Evolutionary conservation across 257 asterid species (phyloP).

Genomic region (Solanum pennellii): DNA sequence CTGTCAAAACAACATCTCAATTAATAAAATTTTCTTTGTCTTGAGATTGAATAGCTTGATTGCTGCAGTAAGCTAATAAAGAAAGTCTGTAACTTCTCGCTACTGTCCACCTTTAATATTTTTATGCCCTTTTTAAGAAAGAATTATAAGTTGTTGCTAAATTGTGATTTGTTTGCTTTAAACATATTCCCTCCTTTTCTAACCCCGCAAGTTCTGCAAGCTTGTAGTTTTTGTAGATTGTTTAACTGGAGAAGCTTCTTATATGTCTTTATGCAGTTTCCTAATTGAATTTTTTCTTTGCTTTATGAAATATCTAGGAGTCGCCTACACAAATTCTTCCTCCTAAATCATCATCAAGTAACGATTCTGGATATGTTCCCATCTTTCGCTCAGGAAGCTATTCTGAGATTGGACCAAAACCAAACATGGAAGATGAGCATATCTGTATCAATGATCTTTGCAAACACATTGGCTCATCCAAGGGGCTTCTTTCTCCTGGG

Average conservation of each 20-base stretch:
- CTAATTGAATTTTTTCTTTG: not conserved
- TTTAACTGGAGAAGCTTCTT: not conserved
- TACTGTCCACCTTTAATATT: not conserved
- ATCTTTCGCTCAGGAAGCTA: constrained; percentile 49
- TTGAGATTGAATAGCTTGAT: not conserved
- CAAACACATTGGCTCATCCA: constrained; percentile 29
- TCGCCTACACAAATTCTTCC: constrained; percentile 20
- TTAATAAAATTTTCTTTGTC: not conserved
- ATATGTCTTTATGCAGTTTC: not conserved
- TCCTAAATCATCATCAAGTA: constrained; percentile 24
- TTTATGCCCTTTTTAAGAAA: not conserved
- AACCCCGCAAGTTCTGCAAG: not conserved
- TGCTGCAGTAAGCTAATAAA: not conserved
- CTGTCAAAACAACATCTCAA: not conserved
- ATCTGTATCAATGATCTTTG: constrained; percentile 45
- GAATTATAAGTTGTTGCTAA: not conserved
- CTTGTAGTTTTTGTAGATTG: not conserved
- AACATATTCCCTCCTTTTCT: not conserved
- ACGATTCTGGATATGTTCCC: constrained; percentile 41
- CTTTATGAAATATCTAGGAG: constrained; percentile 25
- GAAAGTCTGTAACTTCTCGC: not conserved
- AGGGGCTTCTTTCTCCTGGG: constrained; percentile 37
- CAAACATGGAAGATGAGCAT: constrained; percentile 54
- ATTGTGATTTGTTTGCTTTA: not conserved
- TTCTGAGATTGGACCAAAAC: constrained; percentile 56